Conservation (phyloP, 192 early-diverging fungal species). For the Coemansia sp. region DNA sequence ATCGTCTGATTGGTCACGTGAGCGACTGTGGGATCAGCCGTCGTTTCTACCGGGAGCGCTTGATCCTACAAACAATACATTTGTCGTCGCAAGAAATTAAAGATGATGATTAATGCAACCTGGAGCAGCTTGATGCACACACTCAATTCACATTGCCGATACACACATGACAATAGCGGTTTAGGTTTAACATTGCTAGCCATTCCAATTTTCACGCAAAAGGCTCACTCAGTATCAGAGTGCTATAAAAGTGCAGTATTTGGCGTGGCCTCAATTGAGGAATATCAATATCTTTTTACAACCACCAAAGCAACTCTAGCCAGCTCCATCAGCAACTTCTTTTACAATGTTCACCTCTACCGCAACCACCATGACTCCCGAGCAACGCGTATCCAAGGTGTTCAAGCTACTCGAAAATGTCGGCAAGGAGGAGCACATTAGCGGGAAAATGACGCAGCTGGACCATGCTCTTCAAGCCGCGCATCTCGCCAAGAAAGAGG, state of each 20-base stretch:
- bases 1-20: too few relatives aligned
- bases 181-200: neutral
- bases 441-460: slow-evolving; percentile 59
- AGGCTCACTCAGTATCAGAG: neutral
- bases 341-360: neutral
- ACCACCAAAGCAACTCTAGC: neutral
- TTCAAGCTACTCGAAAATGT: slow-evolving; percentile 56
- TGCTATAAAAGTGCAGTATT: neutral
- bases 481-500: slow-evolving; percentile 35
- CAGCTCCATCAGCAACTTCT: neutral
- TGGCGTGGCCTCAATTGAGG: neutral
- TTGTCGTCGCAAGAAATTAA: too few relatives aligned
- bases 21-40: too few relatives aligned
- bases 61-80: too few relatives aligned
- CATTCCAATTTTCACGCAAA: neutral
- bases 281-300: neutral
- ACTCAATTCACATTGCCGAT: too few relatives aligned
- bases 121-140: too few relatives aligned
- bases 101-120: too few relatives aligned
- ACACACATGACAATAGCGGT: neutral
- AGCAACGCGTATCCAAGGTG: slow-evolving; percentile 31
- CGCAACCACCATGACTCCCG: neutral
- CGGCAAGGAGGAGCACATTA: slow-evolving; percentile 58
- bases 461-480: slow-evolving; percentile 62
- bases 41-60: too few relatives aligned